Evolutionary conservation across 2,329 filamentous ascomycete species (phyloP), one percentile per base, ranked within the genome.

Genomic region (Paraconiothyrium sp.): DNA sequence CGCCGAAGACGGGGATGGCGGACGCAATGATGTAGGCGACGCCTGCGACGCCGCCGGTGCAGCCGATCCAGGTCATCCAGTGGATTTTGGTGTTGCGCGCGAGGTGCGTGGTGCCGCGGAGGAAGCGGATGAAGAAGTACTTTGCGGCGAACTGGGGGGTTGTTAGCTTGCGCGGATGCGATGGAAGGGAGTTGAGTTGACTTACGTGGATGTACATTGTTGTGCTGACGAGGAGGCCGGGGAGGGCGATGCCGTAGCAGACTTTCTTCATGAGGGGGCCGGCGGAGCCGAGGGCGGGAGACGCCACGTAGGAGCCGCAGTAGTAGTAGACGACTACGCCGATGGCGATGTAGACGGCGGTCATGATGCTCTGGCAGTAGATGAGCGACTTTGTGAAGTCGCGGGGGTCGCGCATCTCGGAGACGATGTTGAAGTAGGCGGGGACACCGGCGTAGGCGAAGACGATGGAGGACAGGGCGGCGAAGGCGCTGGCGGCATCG

Each of bases 311-410:
- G 0, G 81, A 79, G 1, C 90, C 90, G 11, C 86, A 87, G 69
- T 84, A 92, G 59, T 86, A 82, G 78, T 92, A 92, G 65, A 91
- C 88, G 32, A 92, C 84, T 9, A 87, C 84, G 2, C 89, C 89
- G 4, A 88, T 88, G 27, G 91, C 71, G 27, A 90, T 80, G 76
- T 92, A 92, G 8, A 91, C 81, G 11, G 78, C 77, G 1, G 86
- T 89, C 67, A 90, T 87, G 63, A 82, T 79, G 30, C 82, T 78
- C 72, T 90, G 88, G 3, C 90, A 92, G 83, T 35, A 56, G n/a
- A 71, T 57, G 13, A 73, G 56, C 27, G 89, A 85, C 71, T 88
- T 88, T 51, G 84, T 83, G 74, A 86, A 90, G 68, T 88, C 83
- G 49, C 79, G 76, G 1, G 89, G 88, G 49, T 86, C 81, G 69